A percentile compares a stretch with the other conserved stretches of the same genome.
These are phyloP conservation scores for Aspergillus neotritici DNA, from an alignment of 2,329 filamentous ascomycete genomes.

Conservation along the genomic window DNA sequence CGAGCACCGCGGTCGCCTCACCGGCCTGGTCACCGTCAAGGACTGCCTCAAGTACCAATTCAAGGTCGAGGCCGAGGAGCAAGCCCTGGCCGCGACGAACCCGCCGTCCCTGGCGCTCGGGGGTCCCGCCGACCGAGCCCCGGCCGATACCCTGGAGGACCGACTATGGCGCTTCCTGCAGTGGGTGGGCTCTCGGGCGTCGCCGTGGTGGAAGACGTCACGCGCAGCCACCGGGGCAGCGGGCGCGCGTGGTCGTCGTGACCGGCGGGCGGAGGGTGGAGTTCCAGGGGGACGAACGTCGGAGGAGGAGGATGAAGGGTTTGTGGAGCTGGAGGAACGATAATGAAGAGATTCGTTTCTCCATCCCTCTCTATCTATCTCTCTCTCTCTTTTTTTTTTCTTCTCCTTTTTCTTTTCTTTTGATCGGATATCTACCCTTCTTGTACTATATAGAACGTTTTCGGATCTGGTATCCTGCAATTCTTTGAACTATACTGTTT, in stretches of 20 bases:
- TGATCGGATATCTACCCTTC: no score
- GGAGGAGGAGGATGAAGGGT: constrained; percentile 45
- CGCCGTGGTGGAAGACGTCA: constrained; percentile 14
- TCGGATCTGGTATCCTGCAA: constrained; percentile 2
- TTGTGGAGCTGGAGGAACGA: constrained; percentile 42
- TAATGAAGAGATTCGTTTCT: no score
- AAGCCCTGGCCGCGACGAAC: constrained; percentile 40
- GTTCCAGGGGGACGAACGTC: constrained; percentile 46
- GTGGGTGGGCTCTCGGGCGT: constrained; percentile 21
- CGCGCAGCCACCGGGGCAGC: constrained; percentile 13
- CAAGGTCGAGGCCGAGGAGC: constrained; percentile 83
- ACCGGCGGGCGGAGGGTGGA: constrained; percentile 24
- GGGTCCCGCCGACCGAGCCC: constrained; percentile 16
- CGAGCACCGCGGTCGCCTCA: constrained; percentile 78
- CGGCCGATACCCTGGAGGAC: constrained; percentile 28
- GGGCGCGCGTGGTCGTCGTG: constrained; percentile 12
- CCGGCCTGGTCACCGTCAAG: constrained; percentile 88
- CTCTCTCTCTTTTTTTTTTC: no score
- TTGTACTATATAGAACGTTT: neutral
- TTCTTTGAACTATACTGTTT: no score
- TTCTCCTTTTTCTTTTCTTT: no score
- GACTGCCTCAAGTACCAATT: constrained; percentile 97
- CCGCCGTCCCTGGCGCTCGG: constrained; percentile 21
- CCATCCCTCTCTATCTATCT: no score
- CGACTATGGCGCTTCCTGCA: constrained; percentile 36